Percentiles rank a stretch among this genome's conserved stretches.
Evolutionary conservation across 441 rosid species (phyloP).

Genomic region (Lepidium campestre): DNA sequence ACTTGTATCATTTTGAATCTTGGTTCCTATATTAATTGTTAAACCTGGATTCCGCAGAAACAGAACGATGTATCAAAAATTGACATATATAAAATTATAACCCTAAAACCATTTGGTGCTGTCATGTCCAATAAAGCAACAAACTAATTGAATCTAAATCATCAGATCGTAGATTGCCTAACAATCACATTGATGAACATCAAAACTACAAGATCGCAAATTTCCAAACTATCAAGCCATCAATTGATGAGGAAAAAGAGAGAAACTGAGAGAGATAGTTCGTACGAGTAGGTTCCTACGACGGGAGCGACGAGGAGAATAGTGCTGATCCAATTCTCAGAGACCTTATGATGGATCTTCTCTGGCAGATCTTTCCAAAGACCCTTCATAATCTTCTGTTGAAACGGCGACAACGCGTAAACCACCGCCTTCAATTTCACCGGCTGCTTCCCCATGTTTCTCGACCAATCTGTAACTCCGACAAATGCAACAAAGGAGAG

Average conservation of each 20-base stretch:
- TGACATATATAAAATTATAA: not conserved
- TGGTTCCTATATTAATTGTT: not conserved
- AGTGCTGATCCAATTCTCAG: slow-evolving; percentile 92
- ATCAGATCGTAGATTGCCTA: not conserved
- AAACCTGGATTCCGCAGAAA: not conserved
- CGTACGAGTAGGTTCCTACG: slow-evolving; percentile 61
- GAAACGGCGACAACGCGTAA: slow-evolving; percentile 91
- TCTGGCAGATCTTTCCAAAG: slow-evolving; percentile 73
- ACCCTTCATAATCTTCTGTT: slow-evolving; percentile 83
- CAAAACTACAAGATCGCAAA: not conserved
- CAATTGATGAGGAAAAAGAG: not conserved
- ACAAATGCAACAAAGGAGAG: not conserved
- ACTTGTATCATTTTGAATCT: not conserved
- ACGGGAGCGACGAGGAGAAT: slow-evolving; percentile 69
- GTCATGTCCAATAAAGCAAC: not conserved
- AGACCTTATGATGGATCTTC: slow-evolving; percentile 88
- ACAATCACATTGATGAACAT: not conserved
- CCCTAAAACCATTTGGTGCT: not conserved
- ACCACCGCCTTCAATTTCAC: slow-evolving; percentile 92
- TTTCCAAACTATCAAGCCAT: not conserved
- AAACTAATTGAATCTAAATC: not conserved
- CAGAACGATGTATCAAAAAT: not conserved
- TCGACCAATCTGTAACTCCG: not conserved
- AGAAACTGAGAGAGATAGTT: not conserved
- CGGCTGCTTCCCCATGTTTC: slow-evolving; percentile 76